phyloP scores from a whole-genome alignment of 148 eudicot species.

The Fallopia convolvulus region DNA sequence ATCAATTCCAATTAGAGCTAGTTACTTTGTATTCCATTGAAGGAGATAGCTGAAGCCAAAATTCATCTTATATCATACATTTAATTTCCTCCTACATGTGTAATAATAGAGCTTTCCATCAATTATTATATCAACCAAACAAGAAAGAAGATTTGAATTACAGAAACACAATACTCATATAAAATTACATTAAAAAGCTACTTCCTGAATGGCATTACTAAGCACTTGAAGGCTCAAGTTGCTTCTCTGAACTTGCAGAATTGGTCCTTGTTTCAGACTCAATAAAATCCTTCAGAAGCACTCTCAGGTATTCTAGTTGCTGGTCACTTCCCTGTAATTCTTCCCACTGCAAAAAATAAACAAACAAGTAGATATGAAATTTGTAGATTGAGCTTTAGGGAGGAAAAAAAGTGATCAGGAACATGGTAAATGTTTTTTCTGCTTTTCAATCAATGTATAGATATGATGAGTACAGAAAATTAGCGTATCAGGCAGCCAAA shows the following conservation, averaged over 20 bases:
- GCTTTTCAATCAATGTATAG: no score
- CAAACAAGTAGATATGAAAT: background rate
- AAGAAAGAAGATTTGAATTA: background rate
- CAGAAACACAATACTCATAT: background rate
- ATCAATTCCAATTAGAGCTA: no score
- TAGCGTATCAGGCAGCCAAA: background rate
- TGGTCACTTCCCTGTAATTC: constrained; percentile 66
- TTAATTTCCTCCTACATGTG: background rate
- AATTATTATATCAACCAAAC: background rate
- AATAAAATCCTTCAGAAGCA: constrained; percentile 45
- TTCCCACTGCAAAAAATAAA: constrained; percentile 53
- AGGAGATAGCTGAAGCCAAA: background rate
- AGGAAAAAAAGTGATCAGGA: background rate
- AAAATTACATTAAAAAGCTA: background rate
- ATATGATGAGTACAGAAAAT: no score
- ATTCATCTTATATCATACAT: background rate
- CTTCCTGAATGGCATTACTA: background rate
- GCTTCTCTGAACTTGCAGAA: background rate
- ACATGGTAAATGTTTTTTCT: background rate
- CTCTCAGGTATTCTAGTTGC: constrained; percentile 67
- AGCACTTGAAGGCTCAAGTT: background rate
- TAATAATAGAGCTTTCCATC: background rate
- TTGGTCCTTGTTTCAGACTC: constrained; percentile 9
- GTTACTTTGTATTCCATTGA: background rate
- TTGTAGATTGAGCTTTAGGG: background rate